Evolutionary conservation across 2,329 filamentous ascomycete species (phyloP).

Genomic region (Lizonia empirigonia): DNA sequence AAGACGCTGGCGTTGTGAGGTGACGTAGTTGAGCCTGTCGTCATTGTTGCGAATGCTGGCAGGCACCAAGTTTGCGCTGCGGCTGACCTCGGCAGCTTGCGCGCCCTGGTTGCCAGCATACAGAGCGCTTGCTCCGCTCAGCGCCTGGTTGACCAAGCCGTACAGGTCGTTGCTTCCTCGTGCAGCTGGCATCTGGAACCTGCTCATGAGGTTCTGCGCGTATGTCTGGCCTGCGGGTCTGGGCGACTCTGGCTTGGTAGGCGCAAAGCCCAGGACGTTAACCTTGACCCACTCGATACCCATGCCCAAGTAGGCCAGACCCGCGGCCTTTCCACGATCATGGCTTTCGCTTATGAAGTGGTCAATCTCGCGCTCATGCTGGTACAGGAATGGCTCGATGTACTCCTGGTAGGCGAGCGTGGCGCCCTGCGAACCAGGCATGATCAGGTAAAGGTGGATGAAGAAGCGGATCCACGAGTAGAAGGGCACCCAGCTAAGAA

Average conservation of each 20-base stretch:
- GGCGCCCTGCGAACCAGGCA: conserved; percentile 96
- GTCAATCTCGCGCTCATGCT: conserved; percentile 89
- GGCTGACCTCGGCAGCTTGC: conserved; percentile 59
- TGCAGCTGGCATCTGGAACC: conserved; percentile 81
- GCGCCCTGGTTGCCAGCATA: conserved; percentile 47
- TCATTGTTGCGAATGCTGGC: conserved; percentile 66
- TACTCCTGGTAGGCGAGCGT: conserved; percentile 82
- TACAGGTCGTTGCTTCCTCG: conserved; percentile 74
- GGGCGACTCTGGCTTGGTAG: conserved; percentile 51
- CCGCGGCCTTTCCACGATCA: conserved; percentile 75
- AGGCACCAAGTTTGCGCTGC: conserved; percentile 71
- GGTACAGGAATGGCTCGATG: conserved; percentile 83
- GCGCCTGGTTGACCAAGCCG: conserved; percentile 74
- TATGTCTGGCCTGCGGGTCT: conserved; percentile 63
- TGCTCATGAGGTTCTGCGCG: conserved; percentile 79
- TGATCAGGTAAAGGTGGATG: conserved; percentile 90
- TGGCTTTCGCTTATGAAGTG: conserved; percentile 83
- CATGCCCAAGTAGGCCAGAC: conserved; percentile 63
- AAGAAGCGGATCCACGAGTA: conserved; percentile 89
- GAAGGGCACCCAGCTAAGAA: conserved; percentile 90
- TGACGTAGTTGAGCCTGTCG: conserved; percentile 75
- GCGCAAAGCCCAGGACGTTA: conserved; percentile 77
- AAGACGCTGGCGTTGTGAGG: conserved; percentile 78
- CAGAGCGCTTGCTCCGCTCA: conserved; percentile 65
- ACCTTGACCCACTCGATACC: conserved; percentile 67